Evolutionary conservation across 1,139 yeast species (phyloP).

Genomic region (Blastobotrys indianensis): DNA sequence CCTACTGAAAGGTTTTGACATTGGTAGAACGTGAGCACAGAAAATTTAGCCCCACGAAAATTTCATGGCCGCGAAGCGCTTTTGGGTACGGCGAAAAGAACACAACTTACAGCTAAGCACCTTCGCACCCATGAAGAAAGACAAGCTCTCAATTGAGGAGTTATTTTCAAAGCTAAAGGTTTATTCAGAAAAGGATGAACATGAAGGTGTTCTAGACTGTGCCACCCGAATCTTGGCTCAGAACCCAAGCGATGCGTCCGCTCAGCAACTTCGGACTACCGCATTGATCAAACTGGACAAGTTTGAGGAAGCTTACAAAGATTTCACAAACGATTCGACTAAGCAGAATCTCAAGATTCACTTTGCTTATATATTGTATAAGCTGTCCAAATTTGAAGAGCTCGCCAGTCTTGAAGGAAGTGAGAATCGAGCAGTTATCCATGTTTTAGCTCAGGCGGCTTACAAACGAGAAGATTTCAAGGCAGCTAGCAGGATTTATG

Average conservation of each 20-base stretch:
- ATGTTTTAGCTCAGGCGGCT: slow-evolving; percentile 76
- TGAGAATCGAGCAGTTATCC: slow-evolving; percentile 50
- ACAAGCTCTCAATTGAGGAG: slow-evolving; percentile 20
- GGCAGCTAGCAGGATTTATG: slow-evolving; percentile 52
- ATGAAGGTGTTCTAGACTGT: slow-evolving; percentile 42
- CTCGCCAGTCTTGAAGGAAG: slow-evolving; percentile 32
- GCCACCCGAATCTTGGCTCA: slow-evolving; percentile 40
- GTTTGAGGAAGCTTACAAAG: slow-evolving; percentile 50
- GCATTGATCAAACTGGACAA: slow-evolving; percentile 69
- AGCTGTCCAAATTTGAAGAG: slow-evolving; percentile 47
- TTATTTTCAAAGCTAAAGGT: slow-evolving; percentile 44
- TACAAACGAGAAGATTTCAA: slow-evolving; percentile 58
- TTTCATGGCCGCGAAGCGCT: too few relatives aligned
- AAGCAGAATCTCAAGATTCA: slow-evolving; percentile 36
- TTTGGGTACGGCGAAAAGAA: not conserved
- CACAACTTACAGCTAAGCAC: not conserved
- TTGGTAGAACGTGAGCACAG: not conserved
- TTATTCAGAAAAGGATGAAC: slow-evolving; percentile 42
- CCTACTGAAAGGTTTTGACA: not conserved
- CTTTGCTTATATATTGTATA: slow-evolving; percentile 65
- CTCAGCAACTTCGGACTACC: slow-evolving; percentile 57
- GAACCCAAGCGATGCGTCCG: slow-evolving; percentile 43
- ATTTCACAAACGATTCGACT: slow-evolving; percentile 24
- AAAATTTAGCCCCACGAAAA: not conserved
- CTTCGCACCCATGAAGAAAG: slow-evolving; percentile 11